Percentiles rank a stretch among this genome's conserved stretches.
phyloP scores from a whole-genome alignment of 2,329 filamentous ascomycete genomes.

The Thelonectria blattea region DNA sequence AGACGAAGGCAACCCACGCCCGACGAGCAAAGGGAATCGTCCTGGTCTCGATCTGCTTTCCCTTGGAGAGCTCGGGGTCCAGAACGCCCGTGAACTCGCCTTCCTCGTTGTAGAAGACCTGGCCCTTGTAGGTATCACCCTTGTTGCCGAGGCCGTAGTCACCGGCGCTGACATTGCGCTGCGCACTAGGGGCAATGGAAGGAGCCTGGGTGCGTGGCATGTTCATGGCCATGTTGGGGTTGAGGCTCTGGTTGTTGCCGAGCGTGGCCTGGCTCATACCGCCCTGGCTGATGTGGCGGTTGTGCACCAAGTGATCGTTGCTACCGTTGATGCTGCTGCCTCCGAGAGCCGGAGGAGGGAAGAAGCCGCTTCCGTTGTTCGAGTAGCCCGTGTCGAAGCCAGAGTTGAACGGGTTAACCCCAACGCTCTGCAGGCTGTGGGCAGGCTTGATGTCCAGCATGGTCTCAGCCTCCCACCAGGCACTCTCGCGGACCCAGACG shows the following conservation, averaged over 20 bases:
- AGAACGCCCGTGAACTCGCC: constrained; percentile 71
- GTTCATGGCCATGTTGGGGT: background rate
- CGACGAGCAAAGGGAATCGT: constrained; percentile 69
- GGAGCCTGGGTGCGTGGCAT: constrained; percentile 50
- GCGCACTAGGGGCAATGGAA: constrained; percentile 66
- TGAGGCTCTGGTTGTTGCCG: constrained; percentile 47
- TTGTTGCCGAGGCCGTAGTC: constrained; percentile 91
- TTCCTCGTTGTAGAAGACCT: constrained; percentile 75
- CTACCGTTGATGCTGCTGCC: constrained; percentile 69
- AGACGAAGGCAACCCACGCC: constrained; percentile 81
- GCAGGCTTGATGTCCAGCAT: constrained; percentile 89
- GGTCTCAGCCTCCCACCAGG: constrained; percentile 97
- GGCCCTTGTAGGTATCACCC: constrained; percentile 77
- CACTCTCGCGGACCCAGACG: constrained; percentile 91
- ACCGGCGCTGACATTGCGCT: constrained; percentile 66
- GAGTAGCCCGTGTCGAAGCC: constrained; percentile 76
- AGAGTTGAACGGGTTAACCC: constrained; percentile 53
- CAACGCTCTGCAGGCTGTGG: constrained; percentile 50
- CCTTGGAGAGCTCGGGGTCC: constrained; percentile 79
- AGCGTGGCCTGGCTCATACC: constrained; percentile 61
- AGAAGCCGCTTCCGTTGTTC: constrained; percentile 71
- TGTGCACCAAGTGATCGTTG: constrained; percentile 73
- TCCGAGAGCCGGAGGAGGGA: constrained; percentile 66
- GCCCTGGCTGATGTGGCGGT: constrained; percentile 62
- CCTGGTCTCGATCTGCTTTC: constrained; percentile 77